These are phyloP conservation scores for Phytophthora pseudosyringae DNA, from an alignment of 352 stramenopile genomes.

Conservation along the genomic window DNA sequence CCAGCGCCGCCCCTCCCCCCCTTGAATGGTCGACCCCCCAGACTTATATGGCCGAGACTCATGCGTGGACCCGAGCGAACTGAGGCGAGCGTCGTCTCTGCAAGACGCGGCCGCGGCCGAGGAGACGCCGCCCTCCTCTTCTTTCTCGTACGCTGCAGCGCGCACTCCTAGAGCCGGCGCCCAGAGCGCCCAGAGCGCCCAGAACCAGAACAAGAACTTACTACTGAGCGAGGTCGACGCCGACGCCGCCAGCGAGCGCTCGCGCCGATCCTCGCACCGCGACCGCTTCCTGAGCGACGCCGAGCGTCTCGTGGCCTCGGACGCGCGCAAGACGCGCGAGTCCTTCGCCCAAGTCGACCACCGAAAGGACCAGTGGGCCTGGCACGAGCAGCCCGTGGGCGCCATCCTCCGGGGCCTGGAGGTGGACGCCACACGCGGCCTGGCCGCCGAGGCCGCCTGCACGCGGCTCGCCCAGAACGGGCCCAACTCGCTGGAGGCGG, in stretches of 20 bases:
- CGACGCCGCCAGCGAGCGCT: constrained; percentile 22
- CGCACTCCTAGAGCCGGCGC: constrained; percentile 65
- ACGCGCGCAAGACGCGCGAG: constrained; percentile 58
- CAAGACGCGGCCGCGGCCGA: constrained; percentile 29
- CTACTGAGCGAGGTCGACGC: constrained; percentile 34
- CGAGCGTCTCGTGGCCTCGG: constrained; percentile 52
- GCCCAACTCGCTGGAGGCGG: constrained; percentile 57
- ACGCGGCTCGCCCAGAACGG: constrained; percentile 51
- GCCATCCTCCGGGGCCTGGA: constrained; percentile 50
- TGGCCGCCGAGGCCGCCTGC: constrained; percentile 39
- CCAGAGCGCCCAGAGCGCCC: constrained; percentile 9
- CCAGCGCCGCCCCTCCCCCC: constrained; percentile 7
- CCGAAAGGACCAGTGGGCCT: constrained; percentile 51
- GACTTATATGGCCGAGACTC: constrained; percentile 39
- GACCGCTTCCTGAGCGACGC: constrained; percentile 67
- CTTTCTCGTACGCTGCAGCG: constrained; percentile 68
- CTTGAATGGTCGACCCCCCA: constrained; percentile 51
- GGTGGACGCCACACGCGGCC: constrained; percentile 47
- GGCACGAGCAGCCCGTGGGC: constrained; percentile 57
- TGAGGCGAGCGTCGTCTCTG: constrained; percentile 33
- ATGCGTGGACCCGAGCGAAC: constrained; percentile 39
- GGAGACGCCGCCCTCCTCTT: constrained; percentile 46
- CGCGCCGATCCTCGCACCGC: constrained; percentile 44
- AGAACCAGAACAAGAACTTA: constrained; percentile 26
- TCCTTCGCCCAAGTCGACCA: constrained; percentile 64